Conservation (phyloP, 2,329 filamentous ascomycete genomes). For the Fusarium fujikuroi region DNA sequence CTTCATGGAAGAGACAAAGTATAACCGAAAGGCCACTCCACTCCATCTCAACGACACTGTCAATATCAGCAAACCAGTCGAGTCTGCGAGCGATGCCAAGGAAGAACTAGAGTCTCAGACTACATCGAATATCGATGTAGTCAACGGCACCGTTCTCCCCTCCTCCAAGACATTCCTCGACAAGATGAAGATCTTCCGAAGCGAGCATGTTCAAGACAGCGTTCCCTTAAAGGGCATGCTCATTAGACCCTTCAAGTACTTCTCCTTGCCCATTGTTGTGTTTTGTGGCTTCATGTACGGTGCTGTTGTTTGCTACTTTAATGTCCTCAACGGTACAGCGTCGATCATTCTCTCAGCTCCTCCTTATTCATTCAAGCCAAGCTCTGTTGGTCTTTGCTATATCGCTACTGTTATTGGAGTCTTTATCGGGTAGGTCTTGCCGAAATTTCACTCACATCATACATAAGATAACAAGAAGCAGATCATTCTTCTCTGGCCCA, state of each 20-base stretch:
- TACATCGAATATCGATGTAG: neutral
- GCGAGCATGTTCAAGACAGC: neutral
- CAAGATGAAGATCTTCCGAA: neutral
- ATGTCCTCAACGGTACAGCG: neutral
- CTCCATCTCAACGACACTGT: neutral
- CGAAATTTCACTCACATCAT: rapidly evolving
- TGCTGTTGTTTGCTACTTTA: neutral
- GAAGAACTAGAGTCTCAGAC: neutral
- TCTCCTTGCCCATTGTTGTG: neutral
- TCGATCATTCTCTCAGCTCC: neutral
- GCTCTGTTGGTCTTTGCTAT: neutral
- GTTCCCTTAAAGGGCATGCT: neutral
- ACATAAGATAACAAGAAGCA: neutral
- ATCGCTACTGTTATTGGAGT: neutral
- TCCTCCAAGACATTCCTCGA: neutral
- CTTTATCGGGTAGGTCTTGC: neutral
- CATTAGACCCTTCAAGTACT: neutral
- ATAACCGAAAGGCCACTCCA: neutral
- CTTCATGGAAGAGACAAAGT: neutral
- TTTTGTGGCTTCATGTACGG: neutral
- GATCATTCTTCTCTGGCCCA: neutral
- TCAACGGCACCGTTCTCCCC: neutral
- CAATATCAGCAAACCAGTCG: neutral
- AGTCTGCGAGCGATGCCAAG: rapidly evolving
- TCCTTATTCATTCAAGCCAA: neutral